A percentile compares a stretch with the other conserved stretches of the same genome.
Evolutionary conservation across 2,329 filamentous ascomycete genomes (phyloP).

Genomic region (Trichoderma sp.): DNA sequence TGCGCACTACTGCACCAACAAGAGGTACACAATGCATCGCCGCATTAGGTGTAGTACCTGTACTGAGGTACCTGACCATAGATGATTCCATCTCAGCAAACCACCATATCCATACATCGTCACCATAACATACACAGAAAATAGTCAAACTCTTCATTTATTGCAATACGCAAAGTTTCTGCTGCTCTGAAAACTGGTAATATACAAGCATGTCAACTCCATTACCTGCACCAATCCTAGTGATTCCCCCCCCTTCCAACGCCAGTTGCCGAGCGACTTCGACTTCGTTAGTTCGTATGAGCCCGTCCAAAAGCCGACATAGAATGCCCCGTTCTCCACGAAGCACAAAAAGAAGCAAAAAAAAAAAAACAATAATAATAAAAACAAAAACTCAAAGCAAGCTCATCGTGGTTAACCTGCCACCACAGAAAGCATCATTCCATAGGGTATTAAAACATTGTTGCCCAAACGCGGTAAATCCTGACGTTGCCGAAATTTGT

Average conservation of each 20-base stretch:
- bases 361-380: constrained; percentile 20
- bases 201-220: neutral
- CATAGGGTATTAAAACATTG: constrained; percentile 33
- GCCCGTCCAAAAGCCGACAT: neutral
- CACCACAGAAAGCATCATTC: constrained; percentile 28
- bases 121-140: neutral
- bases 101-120: neutral
- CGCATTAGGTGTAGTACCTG: neutral
- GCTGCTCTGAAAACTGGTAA: neutral
- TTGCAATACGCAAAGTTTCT: neutral
- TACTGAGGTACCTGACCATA: neutral
- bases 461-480: constrained; percentile 24
- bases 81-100: neutral
- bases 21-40: neutral
- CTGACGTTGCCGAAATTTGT: constrained; percentile 16
- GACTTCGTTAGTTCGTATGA: neutral
- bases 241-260: neutral
- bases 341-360: neutral
- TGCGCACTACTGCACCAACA: neutral
- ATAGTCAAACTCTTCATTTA: neutral
- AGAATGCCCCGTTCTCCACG: neutral
- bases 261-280: constrained; percentile 6
- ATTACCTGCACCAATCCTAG: neutral
- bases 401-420: constrained; percentile 20
- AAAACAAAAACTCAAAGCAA: constrained; percentile 16